These are phyloP conservation scores for Lentinula detonsa DNA, from an alignment of 768 basidiomycete species.

Conservation along the genomic window DNA sequence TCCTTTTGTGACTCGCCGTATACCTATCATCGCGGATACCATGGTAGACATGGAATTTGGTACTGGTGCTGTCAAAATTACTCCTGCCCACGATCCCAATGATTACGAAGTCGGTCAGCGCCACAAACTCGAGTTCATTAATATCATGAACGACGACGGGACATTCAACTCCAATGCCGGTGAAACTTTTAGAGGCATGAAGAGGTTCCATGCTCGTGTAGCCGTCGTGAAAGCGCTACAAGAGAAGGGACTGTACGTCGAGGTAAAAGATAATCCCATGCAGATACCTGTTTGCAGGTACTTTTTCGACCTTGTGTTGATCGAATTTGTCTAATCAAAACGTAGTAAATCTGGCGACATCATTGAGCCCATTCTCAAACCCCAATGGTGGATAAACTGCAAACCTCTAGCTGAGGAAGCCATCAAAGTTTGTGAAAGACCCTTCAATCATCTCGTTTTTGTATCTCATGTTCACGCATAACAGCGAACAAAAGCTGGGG, in stretches of 20 bases:
- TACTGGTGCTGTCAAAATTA: conserved; percentile 98
- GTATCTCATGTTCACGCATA: conserved; percentile 1
- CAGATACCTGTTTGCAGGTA: conserved; percentile 90
- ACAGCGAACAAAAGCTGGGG: conserved; percentile 85
- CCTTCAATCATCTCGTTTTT: neutral
- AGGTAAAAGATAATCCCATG: conserved; percentile 96
- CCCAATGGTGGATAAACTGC: conserved; percentile 99
- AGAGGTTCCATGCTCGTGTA: conserved; percentile 89
- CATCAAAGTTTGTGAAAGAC: conserved; percentile 52
- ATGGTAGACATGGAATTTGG: conserved; percentile 95
- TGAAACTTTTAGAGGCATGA: conserved; percentile 87
- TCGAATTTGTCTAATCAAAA: conserved; percentile 1
- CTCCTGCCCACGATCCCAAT: conserved; percentile 95
- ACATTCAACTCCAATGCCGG: conserved; percentile 92
- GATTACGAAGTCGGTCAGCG: conserved; percentile 93
- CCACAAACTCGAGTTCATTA: conserved; percentile 88
- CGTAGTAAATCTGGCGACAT: conserved; percentile 91
- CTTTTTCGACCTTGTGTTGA: conserved; percentile 13
- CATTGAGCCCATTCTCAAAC: conserved; percentile 92
- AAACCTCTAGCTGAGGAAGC: conserved; percentile 87
- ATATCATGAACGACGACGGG: conserved; percentile 93
- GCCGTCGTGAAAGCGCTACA: conserved; percentile 80
- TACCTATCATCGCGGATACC: conserved; percentile 84
- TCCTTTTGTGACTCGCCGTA: conserved; percentile 80
- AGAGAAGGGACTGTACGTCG: conserved; percentile 79